Evolutionary conservation across 2,329 filamentous ascomycete genomes (phyloP).

Genomic region (Ophiostoma australiae): DNA sequence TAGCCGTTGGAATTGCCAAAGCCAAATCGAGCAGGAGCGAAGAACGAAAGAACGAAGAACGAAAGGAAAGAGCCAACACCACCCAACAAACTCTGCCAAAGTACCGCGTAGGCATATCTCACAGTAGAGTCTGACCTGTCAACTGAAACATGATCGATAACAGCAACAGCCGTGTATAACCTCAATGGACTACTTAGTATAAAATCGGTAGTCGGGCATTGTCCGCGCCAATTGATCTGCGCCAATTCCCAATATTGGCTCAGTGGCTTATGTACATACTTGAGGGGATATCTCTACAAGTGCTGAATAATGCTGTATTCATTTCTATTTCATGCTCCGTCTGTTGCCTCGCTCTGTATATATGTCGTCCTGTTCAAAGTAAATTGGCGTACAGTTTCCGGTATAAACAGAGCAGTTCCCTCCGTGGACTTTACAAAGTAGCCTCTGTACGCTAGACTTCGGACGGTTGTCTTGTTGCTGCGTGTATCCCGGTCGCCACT

Average conservation of each 20-base stretch:
- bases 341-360: background rate
- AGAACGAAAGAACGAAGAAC: conserved; percentile 6
- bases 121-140: background rate
- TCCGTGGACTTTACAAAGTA: too few species aligned
- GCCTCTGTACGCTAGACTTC: too few species aligned
- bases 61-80: conserved; percentile 6
- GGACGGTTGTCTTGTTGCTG: background rate
- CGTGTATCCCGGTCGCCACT: background rate
- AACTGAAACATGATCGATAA: background rate
- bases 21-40: background rate
- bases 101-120: too few species aligned
- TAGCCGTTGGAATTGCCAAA: background rate
- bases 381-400: background rate
- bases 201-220: background rate
- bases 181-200: too few species aligned
- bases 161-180: too few species aligned
- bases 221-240: background rate
- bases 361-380: background rate
- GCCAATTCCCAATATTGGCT: background rate
- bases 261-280: background rate
- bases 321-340: background rate
- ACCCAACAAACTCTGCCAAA: background rate
- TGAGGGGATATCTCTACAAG: too few species aligned
- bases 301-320: too few species aligned
- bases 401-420: too few species aligned